Evolutionary conservation across 495 filamentous ascomycete genomes (phyloP).

Genomic region (Lophiotrema nucula): DNA sequence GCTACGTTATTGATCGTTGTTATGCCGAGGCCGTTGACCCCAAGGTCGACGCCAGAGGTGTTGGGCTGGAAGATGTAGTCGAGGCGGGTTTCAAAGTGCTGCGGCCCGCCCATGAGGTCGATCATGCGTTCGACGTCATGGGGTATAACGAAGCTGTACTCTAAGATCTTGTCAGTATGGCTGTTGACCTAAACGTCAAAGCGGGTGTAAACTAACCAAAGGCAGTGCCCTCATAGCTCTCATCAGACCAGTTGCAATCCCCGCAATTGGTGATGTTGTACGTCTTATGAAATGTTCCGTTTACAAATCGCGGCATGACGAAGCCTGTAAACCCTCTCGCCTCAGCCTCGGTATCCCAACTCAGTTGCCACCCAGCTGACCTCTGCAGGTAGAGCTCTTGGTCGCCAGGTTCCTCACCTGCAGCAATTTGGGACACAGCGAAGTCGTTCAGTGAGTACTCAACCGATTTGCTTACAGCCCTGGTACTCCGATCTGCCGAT

Average conservation of each 20-base stretch:
- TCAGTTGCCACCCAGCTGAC: constrained; percentile 38
- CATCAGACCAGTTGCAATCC: constrained; percentile 36
- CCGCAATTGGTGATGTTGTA: constrained; percentile 40
- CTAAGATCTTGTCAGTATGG: constrained; percentile 1
- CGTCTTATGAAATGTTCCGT: constrained; percentile 36
- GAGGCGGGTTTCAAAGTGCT: constrained; percentile 37
- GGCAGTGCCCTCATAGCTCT: constrained; percentile 38
- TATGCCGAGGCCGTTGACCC: constrained; percentile 37
- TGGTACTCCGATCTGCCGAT: constrained; percentile 32
- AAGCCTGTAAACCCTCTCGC: constrained; percentile 39
- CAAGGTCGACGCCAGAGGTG: constrained; percentile 35
- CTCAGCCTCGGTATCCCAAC: constrained; percentile 34
- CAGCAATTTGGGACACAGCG: constrained; percentile 38
- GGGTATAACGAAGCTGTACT: constrained; percentile 39
- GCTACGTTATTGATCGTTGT: constrained; percentile 41
- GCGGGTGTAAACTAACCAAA: constrained; percentile 33
- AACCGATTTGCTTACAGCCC: constrained; percentile 36
- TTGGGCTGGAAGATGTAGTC: constrained; percentile 40
- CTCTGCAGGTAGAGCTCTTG: constrained; percentile 35
- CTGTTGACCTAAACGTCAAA: background rate
- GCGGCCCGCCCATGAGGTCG: constrained; percentile 39
- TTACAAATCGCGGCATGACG: constrained; percentile 37
- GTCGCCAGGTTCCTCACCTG: constrained; percentile 36
- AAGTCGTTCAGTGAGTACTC: constrained; percentile 45
- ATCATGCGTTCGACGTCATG: constrained; percentile 42